Evolutionary conservation across 306 rosid genomes (phyloP).

Genomic region (Citrullus colocynthis): DNA sequence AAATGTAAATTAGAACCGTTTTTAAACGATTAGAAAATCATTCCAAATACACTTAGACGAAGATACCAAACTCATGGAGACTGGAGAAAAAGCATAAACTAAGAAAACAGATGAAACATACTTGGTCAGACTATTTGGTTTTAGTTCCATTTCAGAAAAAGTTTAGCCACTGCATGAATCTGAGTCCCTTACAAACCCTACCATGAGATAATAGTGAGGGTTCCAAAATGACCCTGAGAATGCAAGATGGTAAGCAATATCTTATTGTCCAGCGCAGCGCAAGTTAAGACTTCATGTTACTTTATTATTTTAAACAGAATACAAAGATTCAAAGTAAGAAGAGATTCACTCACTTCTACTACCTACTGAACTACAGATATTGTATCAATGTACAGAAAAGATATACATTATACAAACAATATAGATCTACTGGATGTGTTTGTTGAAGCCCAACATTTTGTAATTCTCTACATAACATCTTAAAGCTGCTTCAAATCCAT

Average conservation of each 20-base stretch:
- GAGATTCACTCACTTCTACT: background rate
- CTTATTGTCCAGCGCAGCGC: background rate
- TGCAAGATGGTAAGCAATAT: too few relatives aligned
- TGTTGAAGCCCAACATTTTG: background rate
- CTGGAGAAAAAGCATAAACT: background rate
- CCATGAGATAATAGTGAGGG: background rate
- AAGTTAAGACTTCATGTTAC: background rate
- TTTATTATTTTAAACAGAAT: background rate
- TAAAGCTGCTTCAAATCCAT: slow-evolving; percentile 1
- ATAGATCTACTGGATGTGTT: background rate
- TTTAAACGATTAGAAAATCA: too few relatives aligned
- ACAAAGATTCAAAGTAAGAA: background rate
- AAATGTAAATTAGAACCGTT: too few relatives aligned
- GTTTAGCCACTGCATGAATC: too few relatives aligned
- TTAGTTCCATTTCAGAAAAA: too few relatives aligned
- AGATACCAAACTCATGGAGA: too few relatives aligned
- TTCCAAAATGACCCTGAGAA: background rate
- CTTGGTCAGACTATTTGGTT: background rate
- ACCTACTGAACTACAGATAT: background rate
- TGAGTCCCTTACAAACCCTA: background rate
- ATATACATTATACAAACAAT: slow-evolving; percentile 6
- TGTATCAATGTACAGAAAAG: slow-evolving; percentile 6
- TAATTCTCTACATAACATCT: background rate
- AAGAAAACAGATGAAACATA: background rate
- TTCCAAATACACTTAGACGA: too few relatives aligned